These are phyloP conservation scores for Annulohypoxylon bovei DNA, from an alignment of 495 filamentous ascomycete species.

Conservation along the genomic window DNA sequence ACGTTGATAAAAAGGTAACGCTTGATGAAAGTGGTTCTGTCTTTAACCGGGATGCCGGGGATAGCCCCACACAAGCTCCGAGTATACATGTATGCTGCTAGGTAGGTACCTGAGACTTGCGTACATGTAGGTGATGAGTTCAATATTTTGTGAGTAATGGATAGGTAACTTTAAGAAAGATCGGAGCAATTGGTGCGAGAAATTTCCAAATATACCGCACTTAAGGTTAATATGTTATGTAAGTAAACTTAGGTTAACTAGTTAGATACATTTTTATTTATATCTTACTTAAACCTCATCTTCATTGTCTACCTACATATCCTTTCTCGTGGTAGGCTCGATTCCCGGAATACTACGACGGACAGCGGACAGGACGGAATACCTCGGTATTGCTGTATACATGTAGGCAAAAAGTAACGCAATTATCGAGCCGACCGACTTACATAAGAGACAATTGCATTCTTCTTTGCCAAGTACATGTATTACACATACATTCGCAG, in stretches of 20 bases:
- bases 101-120: neutral
- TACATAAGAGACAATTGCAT: slow-evolving; percentile 17
- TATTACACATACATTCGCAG: neutral
- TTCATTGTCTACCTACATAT: slow-evolving; percentile 3
- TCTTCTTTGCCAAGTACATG: neutral
- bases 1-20: slow-evolving; percentile 26
- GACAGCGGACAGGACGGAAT: no score
- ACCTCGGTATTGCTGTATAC: slow-evolving; percentile 1
- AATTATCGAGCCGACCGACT: neutral
- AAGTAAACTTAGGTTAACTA: neutral
- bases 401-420: slow-evolving; percentile 7
- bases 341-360: neutral
- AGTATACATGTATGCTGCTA: neutral
- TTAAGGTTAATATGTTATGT: neutral
- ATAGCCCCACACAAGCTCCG: slow-evolving; percentile 38
- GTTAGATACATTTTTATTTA: neutral
- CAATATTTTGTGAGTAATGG: slow-evolving; percentile 15
- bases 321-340: neutral
- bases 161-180: slow-evolving; percentile 12
- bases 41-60: slow-evolving; percentile 17
- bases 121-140: no score
- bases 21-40: slow-evolving; percentile 8
- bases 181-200: slow-evolving; percentile 24
- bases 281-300: neutral
- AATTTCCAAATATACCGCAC: slow-evolving; percentile 3